These are phyloP conservation scores for Plenodomus biglobosus DNA, from an alignment of 2,329 filamentous ascomycete species.

Conservation along the genomic window DNA sequence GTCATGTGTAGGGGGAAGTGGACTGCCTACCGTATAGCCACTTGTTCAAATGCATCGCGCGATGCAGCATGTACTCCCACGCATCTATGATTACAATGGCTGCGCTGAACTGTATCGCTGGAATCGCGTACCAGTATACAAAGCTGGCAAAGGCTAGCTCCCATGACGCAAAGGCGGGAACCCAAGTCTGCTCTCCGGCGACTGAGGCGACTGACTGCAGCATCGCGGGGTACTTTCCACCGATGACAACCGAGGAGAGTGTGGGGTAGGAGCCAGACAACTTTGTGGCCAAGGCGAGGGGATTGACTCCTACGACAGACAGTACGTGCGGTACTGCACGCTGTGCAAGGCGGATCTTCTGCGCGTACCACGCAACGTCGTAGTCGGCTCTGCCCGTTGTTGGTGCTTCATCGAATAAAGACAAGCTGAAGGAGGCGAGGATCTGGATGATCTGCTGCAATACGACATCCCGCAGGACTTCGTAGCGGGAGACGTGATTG, in stretches of 20 bases:
- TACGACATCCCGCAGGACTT: constrained; percentile 88
- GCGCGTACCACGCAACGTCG: constrained; percentile 88
- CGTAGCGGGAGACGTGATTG: constrained; percentile 81
- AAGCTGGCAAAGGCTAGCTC: constrained; percentile 72
- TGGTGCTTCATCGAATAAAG: constrained; percentile 71
- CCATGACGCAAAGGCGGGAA: constrained; percentile 80
- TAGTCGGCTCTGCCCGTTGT: constrained; percentile 77
- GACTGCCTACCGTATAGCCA: constrained; percentile 84
- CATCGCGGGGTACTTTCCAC: constrained; percentile 77
- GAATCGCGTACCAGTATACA: constrained; percentile 79
- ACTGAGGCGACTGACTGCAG: constrained; percentile 59
- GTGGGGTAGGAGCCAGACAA: constrained; percentile 70
- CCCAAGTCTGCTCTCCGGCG: constrained; percentile 50
- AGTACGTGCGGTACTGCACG: constrained; percentile 73
- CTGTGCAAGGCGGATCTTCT: constrained; percentile 76
- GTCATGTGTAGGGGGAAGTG: neutral
- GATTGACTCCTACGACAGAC: constrained; percentile 73
- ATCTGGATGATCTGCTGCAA: constrained; percentile 91
- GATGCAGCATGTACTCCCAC: constrained; percentile 98
- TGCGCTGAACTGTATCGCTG: constrained; percentile 72
- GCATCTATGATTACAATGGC: constrained; percentile 82
- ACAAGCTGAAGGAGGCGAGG: constrained; percentile 66
- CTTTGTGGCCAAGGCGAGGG: constrained; percentile 72
- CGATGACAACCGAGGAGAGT: constrained; percentile 73
- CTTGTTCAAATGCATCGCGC: constrained; percentile 95